Evolutionary conservation across 2,329 filamentous ascomycete genomes (phyloP), one percentile per base, ranked within the genome.

Genomic region (Hypoxylon sp.): DNA sequence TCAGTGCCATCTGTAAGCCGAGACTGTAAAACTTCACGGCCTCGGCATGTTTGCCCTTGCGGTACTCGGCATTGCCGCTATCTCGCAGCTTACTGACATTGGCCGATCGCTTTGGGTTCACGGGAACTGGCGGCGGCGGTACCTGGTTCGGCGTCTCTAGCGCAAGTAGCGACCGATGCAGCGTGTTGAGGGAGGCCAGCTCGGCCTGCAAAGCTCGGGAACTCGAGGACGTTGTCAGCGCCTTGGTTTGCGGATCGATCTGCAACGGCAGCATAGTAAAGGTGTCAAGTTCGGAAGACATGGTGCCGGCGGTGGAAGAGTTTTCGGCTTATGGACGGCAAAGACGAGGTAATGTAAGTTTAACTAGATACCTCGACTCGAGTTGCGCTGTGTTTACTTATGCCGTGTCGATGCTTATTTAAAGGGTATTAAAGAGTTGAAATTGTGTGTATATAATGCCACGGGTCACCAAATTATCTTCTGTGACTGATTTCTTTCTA

Each of bases 51-150:
- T 89, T 86, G 74, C 87, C 87, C 81, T 95, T 94, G 80, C 93
- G 91, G 85, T 93, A 95, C 73, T 92, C 89, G 64, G 83, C 83
- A 84, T 97, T 97, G 75, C 93, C 95, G 63, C 87, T 87, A 79
- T 98, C 96, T 78, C 94, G 93, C 72, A 98, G 90, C 83, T 98
- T 98, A 81, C 86, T 89, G 80, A 99, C 92, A 78, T 94, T 90
- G 36, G 93, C 93, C 72, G 88, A 90, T 76, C 95, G 93, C 83
- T 98, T 97, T 56, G 93, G 94, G 84, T 97, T 97, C 68, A 98
- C 91, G 65, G 94, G 94, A 45, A 97, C 87, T 0, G 96, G 96
- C 0, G 95, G 92, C 4, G 94, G 94, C 0, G 95, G 95, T 19
- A 93, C 84, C 51, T 82, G 85, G 65, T 88, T 86, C 5, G 91